A percentile compares a stretch with the other conserved stretches of the same genome.
Evolutionary conservation across 148 eudicot species (phyloP).

Genomic region (Arctostaphylos glauca): DNA sequence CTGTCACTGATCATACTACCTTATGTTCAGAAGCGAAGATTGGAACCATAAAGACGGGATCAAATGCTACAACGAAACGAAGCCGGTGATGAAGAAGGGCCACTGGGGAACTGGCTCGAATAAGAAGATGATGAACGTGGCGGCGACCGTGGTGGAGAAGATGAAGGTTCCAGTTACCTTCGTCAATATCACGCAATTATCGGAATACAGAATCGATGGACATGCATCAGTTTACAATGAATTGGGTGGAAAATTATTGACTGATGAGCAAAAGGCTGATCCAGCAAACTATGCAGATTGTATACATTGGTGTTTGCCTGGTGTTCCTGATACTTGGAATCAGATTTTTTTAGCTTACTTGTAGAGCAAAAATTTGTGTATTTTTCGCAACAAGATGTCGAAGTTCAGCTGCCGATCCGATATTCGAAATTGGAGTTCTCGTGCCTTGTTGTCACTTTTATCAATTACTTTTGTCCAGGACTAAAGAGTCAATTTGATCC

Average conservation of each 20-base stretch:
- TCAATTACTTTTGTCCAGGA: no score
- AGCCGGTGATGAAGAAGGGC: conserved; percentile 57
- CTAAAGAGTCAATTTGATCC: no score
- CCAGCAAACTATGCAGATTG: conserved; percentile 79
- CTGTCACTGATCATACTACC: neutral
- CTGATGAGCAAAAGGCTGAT: conserved; percentile 58
- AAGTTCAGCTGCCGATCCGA: neutral
- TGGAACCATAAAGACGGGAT: conserved; percentile 59
- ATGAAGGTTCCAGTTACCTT: conserved; percentile 72
- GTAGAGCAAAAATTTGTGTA: conserved; percentile 20
- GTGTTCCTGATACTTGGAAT: conserved; percentile 93
- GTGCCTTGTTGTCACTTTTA: no score
- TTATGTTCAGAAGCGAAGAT: conserved; percentile 49
- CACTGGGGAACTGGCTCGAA: conserved; percentile 84
- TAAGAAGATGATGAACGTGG: conserved; percentile 66
- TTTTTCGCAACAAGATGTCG: neutral
- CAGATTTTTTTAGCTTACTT: conserved; percentile 63
- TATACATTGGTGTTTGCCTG: conserved; percentile 96
- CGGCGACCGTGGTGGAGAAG: conserved; percentile 40
- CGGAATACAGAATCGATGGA: conserved; percentile 76
- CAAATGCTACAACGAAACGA: conserved; percentile 82
- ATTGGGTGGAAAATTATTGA: conserved; percentile 61
- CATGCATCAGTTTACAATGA: conserved; percentile 75
- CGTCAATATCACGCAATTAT: conserved; percentile 76
- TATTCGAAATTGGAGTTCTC: no score